phyloP scores from a whole-genome alignment of 768 basidiomycete genomes.

The Ephemerocybe angulata region DNA sequence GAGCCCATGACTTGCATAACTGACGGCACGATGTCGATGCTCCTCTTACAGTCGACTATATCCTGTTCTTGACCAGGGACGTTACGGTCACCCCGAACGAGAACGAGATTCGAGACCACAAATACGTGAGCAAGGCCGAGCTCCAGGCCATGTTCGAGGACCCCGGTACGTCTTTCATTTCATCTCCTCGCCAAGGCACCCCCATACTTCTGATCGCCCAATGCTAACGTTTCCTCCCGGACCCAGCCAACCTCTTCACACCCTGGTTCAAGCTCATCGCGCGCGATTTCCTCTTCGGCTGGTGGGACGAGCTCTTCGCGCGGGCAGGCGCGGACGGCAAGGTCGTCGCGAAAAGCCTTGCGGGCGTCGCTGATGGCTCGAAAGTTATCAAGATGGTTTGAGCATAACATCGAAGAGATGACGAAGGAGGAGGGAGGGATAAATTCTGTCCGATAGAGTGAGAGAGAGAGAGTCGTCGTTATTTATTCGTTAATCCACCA shows the following conservation, averaged over 20 bases:
- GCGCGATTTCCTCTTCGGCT: constrained; percentile 92
- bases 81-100: constrained; percentile 76
- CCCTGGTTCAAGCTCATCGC: constrained; percentile 99
- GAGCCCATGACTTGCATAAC: not conserved
- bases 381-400: constrained; percentile 57
- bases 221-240: not conserved
- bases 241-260: constrained; percentile 80
- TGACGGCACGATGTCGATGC: not conserved
- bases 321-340: constrained; percentile 55
- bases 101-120: constrained; percentile 90
- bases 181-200: too few species aligned
- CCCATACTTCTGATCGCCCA: not conserved
- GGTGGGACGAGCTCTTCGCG: constrained; percentile 90
- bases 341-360: constrained; percentile 61
- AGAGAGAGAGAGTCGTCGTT: too few species aligned
- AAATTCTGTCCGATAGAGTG: too few species aligned
- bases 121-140: constrained; percentile 89
- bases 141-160: constrained; percentile 88
- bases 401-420: not conserved
- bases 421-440: constrained; percentile 1
- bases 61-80: constrained; percentile 88
- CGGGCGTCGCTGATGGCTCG: constrained; percentile 64
- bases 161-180: constrained; percentile 44
- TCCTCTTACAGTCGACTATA: constrained; percentile 80
- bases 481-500: too few species aligned